Percentiles rank a stretch among this genome's conserved stretches.
Evolutionary conservation across 1,284 basidiomycete species (phyloP).

Genomic region (Marasmius oreades): DNA sequence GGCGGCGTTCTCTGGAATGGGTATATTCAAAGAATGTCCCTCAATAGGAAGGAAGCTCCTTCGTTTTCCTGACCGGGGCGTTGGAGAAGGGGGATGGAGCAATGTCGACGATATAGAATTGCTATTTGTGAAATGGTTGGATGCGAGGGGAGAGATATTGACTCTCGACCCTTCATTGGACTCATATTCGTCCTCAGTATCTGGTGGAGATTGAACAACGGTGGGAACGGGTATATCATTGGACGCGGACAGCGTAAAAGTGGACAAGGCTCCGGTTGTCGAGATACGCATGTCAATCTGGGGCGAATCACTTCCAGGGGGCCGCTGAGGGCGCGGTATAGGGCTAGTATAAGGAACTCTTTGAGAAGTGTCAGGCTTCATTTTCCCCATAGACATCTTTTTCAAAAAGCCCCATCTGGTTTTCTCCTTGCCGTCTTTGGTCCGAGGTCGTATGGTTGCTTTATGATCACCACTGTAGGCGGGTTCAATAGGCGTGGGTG

Average conservation of each 20-base stretch:
- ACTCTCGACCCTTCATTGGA: slow-evolving; percentile 5
- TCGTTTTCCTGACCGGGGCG: slow-evolving; percentile 59
- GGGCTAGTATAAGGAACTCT: slow-evolving; percentile 19
- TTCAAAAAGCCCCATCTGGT: slow-evolving; percentile 89
- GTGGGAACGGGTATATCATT: slow-evolving; percentile 16
- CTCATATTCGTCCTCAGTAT: slow-evolving; percentile 17
- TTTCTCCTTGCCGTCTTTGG: slow-evolving; percentile 53
- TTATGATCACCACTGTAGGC: slow-evolving; percentile 23
- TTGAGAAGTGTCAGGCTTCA: slow-evolving; percentile 50
- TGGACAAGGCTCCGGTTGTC: slow-evolving; percentile 55
- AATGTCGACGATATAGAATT: slow-evolving; percentile 34
- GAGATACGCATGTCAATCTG: slow-evolving; percentile 71
- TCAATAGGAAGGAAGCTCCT: slow-evolving; percentile 86
- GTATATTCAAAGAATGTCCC: slow-evolving; percentile 47
- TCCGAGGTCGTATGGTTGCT: slow-evolving; percentile 28
- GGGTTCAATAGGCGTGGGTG: slow-evolving; percentile 18
- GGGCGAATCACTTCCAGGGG: slow-evolving; percentile 34
- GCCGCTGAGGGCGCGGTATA: slow-evolving; percentile 19
- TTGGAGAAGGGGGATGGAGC: slow-evolving; percentile 43
- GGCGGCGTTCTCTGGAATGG: slow-evolving; percentile 57
- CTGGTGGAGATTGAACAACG: slow-evolving; percentile 27
- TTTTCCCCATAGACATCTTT: slow-evolving; percentile 95
- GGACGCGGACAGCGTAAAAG: slow-evolving; percentile 27
- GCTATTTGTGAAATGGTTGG: slow-evolving; percentile 6
- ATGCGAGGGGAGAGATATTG: slow-evolving; percentile 12